These are phyloP conservation scores for Rhizopogon sp. DNA, from an alignment of 768 basidiomycete genomes.

Conservation along the genomic window DNA sequence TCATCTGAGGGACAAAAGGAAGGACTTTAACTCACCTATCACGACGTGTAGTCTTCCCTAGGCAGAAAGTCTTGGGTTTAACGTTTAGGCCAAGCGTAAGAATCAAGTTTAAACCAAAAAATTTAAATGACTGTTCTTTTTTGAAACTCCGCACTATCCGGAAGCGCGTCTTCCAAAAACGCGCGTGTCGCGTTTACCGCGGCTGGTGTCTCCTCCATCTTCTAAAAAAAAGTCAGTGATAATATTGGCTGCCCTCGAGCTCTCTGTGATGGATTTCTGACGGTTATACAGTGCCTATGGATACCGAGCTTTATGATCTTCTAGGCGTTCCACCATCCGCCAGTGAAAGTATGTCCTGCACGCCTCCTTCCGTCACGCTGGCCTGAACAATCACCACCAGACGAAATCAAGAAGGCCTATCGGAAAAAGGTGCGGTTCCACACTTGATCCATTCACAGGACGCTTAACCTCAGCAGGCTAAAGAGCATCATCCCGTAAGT, in stretches of 20 bases:
- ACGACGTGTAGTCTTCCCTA: neutral
- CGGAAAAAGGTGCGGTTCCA: constrained; percentile 69
- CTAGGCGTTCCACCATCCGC: constrained; percentile 70
- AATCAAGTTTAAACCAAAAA: neutral
- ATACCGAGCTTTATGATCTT: constrained; percentile 83
- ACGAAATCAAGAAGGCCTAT: constrained; percentile 92
- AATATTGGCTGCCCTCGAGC: neutral
- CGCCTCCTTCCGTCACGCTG: neutral
- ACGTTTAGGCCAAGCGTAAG: too few relatives aligned
- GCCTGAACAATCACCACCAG: constrained; percentile 30
- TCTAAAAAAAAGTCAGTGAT: constrained; percentile 20
- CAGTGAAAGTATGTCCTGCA: constrained; percentile 52
- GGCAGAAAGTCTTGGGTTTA: too few relatives aligned
- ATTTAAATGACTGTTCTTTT: too few relatives aligned
- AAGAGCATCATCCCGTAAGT: constrained; percentile 81
- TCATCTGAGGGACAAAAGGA: constrained; percentile 35
- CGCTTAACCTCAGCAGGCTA: constrained; percentile 51
- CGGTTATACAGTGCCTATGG: constrained; percentile 51
- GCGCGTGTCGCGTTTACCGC: constrained; percentile 8
- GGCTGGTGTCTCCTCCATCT: constrained; percentile 4
- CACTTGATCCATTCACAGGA: constrained; percentile 8
- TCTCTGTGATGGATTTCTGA: constrained; percentile 11
- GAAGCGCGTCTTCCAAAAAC: constrained; percentile 24
- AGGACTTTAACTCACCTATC: constrained; percentile 15
- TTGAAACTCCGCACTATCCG: constrained; percentile 32